Evolutionary conservation across 345 rosid genomes (phyloP).

Genomic region (Eucalyptus globulus): DNA sequence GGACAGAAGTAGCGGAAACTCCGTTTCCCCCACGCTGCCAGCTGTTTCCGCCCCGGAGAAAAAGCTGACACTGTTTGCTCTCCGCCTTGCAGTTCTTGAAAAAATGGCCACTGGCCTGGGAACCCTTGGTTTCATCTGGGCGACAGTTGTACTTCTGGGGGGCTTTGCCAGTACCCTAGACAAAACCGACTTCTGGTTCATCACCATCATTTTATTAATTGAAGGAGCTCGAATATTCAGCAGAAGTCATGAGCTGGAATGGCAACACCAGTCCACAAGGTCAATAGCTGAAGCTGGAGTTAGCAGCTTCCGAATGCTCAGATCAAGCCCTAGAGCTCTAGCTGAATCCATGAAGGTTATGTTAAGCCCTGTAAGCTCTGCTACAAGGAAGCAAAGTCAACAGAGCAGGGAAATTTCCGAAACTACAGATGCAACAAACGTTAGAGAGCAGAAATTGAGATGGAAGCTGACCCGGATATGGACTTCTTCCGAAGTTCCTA

Average conservation of each 20-base stretch:
- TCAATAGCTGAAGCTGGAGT: background rate
- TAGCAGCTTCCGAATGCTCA: conserved; percentile 48
- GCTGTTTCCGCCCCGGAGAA: background rate
- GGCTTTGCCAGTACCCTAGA: background rate
- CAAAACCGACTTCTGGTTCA: background rate
- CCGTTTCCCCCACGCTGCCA: background rate
- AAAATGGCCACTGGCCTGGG: background rate
- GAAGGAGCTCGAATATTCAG: background rate
- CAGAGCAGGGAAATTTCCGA: background rate
- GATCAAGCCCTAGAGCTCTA: conserved; percentile 22
- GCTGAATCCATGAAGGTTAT: conserved; percentile 1
- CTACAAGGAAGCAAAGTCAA: conserved; percentile 1
- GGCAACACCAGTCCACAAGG: background rate
- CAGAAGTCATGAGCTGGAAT: background rate
- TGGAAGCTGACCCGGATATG: conserved; percentile 27
- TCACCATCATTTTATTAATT: background rate
- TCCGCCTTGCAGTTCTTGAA: background rate
- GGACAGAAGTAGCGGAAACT: background rate
- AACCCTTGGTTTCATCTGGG: background rate
- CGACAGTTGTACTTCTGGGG: background rate
- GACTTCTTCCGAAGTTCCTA: conserved; percentile 57
- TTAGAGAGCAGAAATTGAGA: background rate
- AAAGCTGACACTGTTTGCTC: background rate
- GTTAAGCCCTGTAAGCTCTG: background rate
- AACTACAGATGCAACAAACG: background rate